A percentile compares a stretch with the other conserved stretches of the same genome.
These are phyloP conservation scores for Candida sp. DNA, from an alignment of 1,139 yeast species.

Conservation along the genomic window DNA sequence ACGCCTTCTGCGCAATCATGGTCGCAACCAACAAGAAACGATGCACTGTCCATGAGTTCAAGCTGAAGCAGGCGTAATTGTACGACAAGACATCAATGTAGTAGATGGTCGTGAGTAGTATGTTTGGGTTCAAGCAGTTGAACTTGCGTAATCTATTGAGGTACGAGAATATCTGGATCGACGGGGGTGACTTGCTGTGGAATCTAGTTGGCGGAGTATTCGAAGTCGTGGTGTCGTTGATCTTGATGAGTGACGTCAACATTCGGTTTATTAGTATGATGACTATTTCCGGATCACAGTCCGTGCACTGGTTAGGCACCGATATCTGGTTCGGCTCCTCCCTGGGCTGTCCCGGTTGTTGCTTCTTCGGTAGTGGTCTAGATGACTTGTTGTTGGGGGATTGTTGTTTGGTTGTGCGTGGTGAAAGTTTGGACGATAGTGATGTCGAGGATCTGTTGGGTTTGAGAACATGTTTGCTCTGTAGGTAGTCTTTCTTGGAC, in stretches of 20 bases:
- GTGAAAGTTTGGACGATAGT: conserved; percentile 1
- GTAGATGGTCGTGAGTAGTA: conserved; percentile 79
- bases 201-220: conserved; percentile 69
- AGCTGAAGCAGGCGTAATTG: conserved; percentile 78
- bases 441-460: background rate
- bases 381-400: background rate
- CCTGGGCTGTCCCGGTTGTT: background rate
- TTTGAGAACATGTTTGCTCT: background rate
- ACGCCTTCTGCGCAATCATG: conserved; percentile 88
- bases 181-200: conserved; percentile 93
- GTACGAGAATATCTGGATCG: conserved; percentile 80
- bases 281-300: conserved; percentile 73
- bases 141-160: conserved; percentile 79
- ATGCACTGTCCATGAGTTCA: conserved; percentile 93
- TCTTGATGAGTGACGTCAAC: conserved; percentile 70
- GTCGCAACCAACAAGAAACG: conserved; percentile 91
- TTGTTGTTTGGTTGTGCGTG: background rate
- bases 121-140: conserved; percentile 84
- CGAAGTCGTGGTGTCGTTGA: conserved; percentile 59
- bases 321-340: conserved; percentile 14
- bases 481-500: conserved; percentile 1
- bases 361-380: background rate
- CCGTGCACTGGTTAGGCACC: conserved; percentile 62
- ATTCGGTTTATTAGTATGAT: conserved; percentile 77
- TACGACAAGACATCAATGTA: conserved; percentile 86